Evolutionary conservation across 139 green algal genomes (phyloP).

Genomic region (Chlamydomonas eustigma): DNA sequence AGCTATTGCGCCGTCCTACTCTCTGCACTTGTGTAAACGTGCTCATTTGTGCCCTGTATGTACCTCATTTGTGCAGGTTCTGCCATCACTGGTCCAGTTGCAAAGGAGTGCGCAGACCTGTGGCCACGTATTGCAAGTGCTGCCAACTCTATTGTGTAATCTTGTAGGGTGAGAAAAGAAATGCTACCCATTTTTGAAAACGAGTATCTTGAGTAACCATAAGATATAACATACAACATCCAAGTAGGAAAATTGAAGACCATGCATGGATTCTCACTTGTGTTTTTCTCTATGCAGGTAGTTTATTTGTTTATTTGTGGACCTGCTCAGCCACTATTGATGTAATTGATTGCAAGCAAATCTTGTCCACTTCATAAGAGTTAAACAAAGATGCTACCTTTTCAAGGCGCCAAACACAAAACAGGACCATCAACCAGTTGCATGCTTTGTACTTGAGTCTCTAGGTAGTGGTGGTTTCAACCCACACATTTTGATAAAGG

Average conservation of each 20-base stretch:
- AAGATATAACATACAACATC: not conserved
- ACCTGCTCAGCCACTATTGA: not conserved
- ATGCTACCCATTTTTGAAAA: not conserved
- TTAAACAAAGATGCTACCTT: too few relatives aligned
- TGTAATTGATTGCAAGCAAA: not conserved
- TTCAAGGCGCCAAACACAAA: not conserved
- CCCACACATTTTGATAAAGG: not conserved
- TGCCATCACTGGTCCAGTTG: conserved; percentile 97
- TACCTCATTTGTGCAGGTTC: too few relatives aligned
- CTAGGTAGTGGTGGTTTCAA: not conserved
- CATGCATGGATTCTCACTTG: not conserved
- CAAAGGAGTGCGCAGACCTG: conserved; percentile 99
- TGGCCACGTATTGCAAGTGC: conserved; percentile 98
- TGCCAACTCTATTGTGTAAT: conserved; percentile 96
- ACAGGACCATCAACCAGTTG: not conserved
- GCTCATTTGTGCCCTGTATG: too few relatives aligned
- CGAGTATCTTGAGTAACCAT: too few relatives aligned
- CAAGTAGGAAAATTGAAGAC: not conserved
- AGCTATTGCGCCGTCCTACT: not conserved
- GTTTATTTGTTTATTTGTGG: not conserved
- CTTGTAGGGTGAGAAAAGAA: not conserved
- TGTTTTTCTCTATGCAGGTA: not conserved
- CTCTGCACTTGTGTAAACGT: too few relatives aligned
- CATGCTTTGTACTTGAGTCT: not conserved
- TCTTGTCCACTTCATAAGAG: not conserved